These are phyloP conservation scores for Candida neerlandica DNA, from an alignment of 1,139 yeast species.

Conservation along the genomic window DNA sequence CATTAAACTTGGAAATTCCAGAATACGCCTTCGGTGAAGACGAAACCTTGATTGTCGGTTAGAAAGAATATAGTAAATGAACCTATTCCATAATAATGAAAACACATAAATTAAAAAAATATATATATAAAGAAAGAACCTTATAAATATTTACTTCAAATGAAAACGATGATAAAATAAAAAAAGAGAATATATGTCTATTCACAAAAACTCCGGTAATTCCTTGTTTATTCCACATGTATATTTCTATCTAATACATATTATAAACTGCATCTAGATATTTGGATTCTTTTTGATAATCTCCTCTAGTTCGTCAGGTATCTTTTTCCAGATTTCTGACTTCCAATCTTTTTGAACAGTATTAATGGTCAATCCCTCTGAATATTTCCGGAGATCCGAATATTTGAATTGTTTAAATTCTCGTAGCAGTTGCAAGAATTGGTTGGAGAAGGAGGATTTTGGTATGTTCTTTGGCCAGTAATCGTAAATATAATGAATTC, in stretches of 20 bases:
- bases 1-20: constrained; percentile 97
- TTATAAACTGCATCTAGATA: constrained; percentile 16
- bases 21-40: constrained; percentile 80
- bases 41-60: constrained; percentile 77
- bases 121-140: neutral
- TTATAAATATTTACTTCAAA: neutral
- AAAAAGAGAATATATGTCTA: neutral
- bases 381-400: constrained; percentile 14
- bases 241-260: constrained; percentile 15
- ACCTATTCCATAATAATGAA: constrained; percentile 5
- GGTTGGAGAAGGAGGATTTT: constrained; percentile 23
- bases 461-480: constrained; percentile 53
- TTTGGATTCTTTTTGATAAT: constrained; percentile 16
- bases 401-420: constrained; percentile 16
- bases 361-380: constrained; percentile 19
- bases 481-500: constrained; percentile 46
- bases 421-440: constrained; percentile 23
- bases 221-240: constrained; percentile 11
- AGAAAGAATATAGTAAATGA: constrained; percentile 15
- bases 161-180: neutral
- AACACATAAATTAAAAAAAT: constrained; percentile 1
- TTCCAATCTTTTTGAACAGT: constrained; percentile 26
- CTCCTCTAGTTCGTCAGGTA: constrained; percentile 45
- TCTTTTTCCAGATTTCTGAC: constrained; percentile 31
- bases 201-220: constrained; percentile 3